A percentile compares a stretch with the other conserved stretches of the same genome.
phyloP scores from a whole-genome alignment of 2,329 filamentous ascomycete species.

The Ascochyta pisi region DNA sequence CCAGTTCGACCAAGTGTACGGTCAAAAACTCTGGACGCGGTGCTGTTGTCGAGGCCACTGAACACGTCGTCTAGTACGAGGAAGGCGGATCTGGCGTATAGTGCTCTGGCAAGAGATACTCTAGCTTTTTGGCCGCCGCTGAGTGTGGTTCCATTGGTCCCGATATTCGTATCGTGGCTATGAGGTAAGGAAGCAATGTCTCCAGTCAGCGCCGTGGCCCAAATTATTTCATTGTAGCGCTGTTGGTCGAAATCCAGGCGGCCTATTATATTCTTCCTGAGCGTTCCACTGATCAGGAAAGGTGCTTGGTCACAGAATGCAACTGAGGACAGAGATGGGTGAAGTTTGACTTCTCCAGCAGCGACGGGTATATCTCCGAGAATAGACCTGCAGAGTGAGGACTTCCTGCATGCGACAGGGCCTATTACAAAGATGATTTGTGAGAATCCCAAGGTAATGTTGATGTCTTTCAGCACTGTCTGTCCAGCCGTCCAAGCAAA shows the following conservation, averaged over 20 bases:
- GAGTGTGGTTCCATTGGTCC: constrained; percentile 44
- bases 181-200: background rate
- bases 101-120: constrained; percentile 34
- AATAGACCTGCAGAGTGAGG: constrained; percentile 47
- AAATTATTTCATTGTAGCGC: background rate
- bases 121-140: constrained; percentile 47
- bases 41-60: constrained; percentile 52
- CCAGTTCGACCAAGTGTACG: constrained; percentile 51
- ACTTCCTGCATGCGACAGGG: constrained; percentile 22
- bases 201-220: background rate
- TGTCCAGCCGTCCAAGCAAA: background rate
- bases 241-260: background rate
- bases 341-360: background rate
- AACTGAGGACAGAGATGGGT: background rate
- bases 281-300: constrained; percentile 17
- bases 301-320: constrained; percentile 53
- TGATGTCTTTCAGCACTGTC: background rate
- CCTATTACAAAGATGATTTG: constrained; percentile 19
- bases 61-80: constrained; percentile 57
- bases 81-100: constrained; percentile 52
- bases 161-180: constrained; percentile 1
- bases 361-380: constrained; percentile 20
- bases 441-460: background rate
- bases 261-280: constrained; percentile 10
- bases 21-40: constrained; percentile 37